Percentiles rank a stretch among this genome's conserved stretches.
Conservation (phyloP, 1,284 basidiomycete species). For the Cutaneotrichosporon arboriforme region DNA sequence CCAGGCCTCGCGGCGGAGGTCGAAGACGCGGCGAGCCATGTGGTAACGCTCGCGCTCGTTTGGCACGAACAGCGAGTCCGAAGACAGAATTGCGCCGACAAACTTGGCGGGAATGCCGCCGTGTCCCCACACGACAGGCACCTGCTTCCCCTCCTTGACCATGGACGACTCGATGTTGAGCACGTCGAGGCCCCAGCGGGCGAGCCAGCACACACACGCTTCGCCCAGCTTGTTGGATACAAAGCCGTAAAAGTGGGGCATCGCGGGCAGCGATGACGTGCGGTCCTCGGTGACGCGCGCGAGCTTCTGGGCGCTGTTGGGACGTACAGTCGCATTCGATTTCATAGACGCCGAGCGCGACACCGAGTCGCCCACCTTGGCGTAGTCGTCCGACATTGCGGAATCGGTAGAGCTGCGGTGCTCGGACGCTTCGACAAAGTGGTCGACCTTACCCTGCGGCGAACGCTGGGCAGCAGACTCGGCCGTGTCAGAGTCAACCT, state of each 20-base stretch:
- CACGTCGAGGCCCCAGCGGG: conserved; percentile 76
- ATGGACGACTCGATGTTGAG: conserved; percentile 60
- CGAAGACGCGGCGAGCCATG: conserved; percentile 68
- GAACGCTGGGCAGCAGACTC: background rate
- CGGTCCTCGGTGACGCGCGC: conserved; percentile 1
- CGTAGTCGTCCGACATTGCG: conserved; percentile 7
- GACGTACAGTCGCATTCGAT: conserved; percentile 11
- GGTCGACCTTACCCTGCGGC: background rate
- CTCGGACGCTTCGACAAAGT: background rate
- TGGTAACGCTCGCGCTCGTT: conserved; percentile 76
- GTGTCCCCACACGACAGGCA: conserved; percentile 57
- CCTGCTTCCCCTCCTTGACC: background rate
- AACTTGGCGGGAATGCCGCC: conserved; percentile 67
- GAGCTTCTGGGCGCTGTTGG: background rate
- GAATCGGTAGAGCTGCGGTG: conserved; percentile 15
- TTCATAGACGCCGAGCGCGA: conserved; percentile 8
- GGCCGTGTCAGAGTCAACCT: conserved; percentile 3
- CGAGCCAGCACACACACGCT: conserved; percentile 79
- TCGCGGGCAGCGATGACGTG: background rate
- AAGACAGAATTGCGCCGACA: conserved; percentile 67
- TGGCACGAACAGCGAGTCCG: conserved; percentile 72
- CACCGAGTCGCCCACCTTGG: conserved; percentile 7
- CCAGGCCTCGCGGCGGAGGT: conserved; percentile 57
- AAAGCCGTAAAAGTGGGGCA: conserved; percentile 66
- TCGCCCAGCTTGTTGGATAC: conserved; percentile 86